Evolutionary conservation across 2,329 filamentous ascomycete genomes (phyloP).

Genomic region (Pochonia chlamydosporia): DNA sequence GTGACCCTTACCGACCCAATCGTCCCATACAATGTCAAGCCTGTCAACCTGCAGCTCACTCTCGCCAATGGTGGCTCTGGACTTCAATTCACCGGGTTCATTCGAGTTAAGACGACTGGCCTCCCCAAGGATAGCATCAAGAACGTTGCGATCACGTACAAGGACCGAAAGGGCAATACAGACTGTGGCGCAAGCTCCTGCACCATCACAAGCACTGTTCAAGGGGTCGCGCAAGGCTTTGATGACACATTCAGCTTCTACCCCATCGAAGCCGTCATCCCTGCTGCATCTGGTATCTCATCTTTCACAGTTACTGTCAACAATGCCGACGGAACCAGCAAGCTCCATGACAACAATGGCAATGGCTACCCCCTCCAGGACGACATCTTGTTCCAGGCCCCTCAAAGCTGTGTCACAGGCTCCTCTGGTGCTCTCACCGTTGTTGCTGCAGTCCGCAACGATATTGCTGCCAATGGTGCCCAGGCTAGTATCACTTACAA

Average conservation of each 20-base stretch:
- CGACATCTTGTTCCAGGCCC: constrained; percentile 46
- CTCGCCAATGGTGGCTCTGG: constrained; percentile 41
- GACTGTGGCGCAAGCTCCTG: constrained; percentile 37
- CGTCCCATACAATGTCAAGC: constrained; percentile 53
- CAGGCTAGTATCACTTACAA: constrained; percentile 39
- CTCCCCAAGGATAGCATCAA: constrained; percentile 35
- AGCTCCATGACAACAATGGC: constrained; percentile 52
- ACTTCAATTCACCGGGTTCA: constrained; percentile 47
- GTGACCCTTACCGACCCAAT: constrained; percentile 47
- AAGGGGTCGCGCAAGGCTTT: constrained; percentile 47
- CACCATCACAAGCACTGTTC: constrained; percentile 37
- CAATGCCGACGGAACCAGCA: constrained; percentile 37
- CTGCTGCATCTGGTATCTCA: constrained; percentile 54
- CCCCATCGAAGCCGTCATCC: constrained; percentile 43
- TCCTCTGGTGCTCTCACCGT: constrained; percentile 36
- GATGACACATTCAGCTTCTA: constrained; percentile 56
- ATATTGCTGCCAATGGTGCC: constrained; percentile 34
- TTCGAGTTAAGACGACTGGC: constrained; percentile 50
- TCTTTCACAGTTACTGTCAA: constrained; percentile 51
- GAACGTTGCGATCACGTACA: constrained; percentile 48
- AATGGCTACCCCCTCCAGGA: constrained; percentile 49
- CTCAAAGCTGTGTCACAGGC: constrained; percentile 50
- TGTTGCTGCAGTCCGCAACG: constrained; percentile 44
- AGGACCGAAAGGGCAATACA: constrained; percentile 44
- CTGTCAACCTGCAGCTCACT: constrained; percentile 49